Conservation (phyloP, 371 early-diverging fungal genomes). For the Astathelohania contejeani region DNA sequence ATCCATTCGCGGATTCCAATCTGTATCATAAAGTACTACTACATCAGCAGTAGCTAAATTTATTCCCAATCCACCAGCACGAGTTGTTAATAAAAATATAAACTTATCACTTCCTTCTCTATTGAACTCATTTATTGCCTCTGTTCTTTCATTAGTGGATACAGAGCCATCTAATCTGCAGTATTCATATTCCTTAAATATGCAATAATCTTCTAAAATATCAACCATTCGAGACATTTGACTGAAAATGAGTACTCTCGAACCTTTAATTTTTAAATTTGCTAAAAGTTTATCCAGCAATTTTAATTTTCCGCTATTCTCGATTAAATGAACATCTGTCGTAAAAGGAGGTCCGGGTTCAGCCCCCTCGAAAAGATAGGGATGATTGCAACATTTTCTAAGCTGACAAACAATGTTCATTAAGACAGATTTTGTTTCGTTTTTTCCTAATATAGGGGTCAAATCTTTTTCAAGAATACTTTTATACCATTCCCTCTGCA, state of each 20-base stretch:
- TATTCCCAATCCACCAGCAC: slow-evolving; percentile 93
- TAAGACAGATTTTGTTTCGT: slow-evolving; percentile 60
- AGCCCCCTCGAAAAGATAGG: slow-evolving; percentile 78
- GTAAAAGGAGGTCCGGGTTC: slow-evolving; percentile 81
- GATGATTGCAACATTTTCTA: slow-evolving; percentile 94
- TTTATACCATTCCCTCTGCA: slow-evolving; percentile 91
- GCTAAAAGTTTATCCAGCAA: slow-evolving; percentile 74
- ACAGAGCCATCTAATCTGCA: slow-evolving; percentile 94
- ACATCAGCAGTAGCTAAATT: slow-evolving; percentile 88
- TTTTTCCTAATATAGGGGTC: slow-evolving; percentile 54
- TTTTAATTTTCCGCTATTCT: slow-evolving; percentile 83
- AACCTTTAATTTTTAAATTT: slow-evolving; percentile 67
- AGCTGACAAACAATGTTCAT: slow-evolving; percentile 96
- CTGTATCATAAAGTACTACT: slow-evolving; percentile 88
- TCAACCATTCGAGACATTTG: slow-evolving; percentile 90
- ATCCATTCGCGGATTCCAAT: slow-evolving; percentile 99
- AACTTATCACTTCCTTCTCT: slow-evolving; percentile 69
- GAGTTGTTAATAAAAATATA: slow-evolving; percentile 83
- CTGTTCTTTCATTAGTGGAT: slow-evolving; percentile 71
- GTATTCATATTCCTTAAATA: slow-evolving; percentile 59
- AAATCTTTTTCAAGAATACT: slow-evolving; percentile 87
- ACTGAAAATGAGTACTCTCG: slow-evolving; percentile 83
- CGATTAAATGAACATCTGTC: slow-evolving; percentile 80
- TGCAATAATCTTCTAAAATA: slow-evolving; percentile 91
- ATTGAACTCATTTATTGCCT: slow-evolving; percentile 82